Base-by-base conservation (phyloP, 345 rosid genomes). In the Boechera stricta region DNA sequence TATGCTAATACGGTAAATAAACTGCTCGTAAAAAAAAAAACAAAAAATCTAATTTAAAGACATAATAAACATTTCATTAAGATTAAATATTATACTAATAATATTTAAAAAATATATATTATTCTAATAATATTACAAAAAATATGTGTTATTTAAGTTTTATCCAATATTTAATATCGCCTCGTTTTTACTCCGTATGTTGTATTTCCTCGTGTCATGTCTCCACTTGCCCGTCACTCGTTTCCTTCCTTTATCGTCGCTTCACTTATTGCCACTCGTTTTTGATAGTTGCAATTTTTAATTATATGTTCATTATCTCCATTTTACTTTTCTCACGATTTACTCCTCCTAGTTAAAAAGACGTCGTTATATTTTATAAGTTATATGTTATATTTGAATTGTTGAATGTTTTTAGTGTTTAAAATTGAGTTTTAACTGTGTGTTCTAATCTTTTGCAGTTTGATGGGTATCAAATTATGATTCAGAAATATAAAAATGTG, bases 151-250 rank as follows among this genome's bases (percentile, higher is more conserved):
- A 21, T 21, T 21, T 21, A 21, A 21, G 21, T 21, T 21, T 21
- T 21, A 21, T 21, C 21, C 21, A 0, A 0, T 21, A 21, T 56
- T 56, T 33, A 33, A n/a, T 35, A 7, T 58, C 0, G 28, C n/a
- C 28, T 31, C 39, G 47, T 18, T 67, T 32, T 51, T 51, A 67
- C 71, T 51, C 59, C 12, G 12, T 35, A 18, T 21, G 35, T 51
- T 52, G 60, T 52, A 67, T 67, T 35, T 36, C 48, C 33, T 67
- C 47, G 47, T 66, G 58, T 49, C 69, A 54, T 16, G 42, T 28
- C 56, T 49, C 71, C 45, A 66, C 71, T 67, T 67, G 71, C 71
- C 11, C 18, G 44, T 67, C 71, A 33, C 58, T 24, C 16, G 51
- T 62, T 24, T 39, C 47, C 47, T 3, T 10, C 44, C 44, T 39